A percentile compares a stretch with the other conserved stretches of the same genome.
phyloP scores from a whole-genome alignment of 331 rosid species.

The Quercus tomentella region DNA sequence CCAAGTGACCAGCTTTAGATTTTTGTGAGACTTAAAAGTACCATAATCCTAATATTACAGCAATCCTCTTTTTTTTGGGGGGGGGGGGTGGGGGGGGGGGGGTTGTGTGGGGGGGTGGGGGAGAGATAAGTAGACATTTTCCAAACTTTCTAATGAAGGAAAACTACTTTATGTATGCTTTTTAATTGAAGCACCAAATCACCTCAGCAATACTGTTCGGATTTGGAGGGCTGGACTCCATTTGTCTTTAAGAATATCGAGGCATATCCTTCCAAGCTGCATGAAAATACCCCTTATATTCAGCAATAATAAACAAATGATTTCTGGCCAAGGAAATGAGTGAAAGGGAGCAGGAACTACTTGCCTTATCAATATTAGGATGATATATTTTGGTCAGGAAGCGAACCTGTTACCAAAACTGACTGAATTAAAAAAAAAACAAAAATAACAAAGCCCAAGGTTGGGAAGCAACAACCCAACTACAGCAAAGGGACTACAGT shows the following conservation, averaged over 20 bases:
- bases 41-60: neutral
- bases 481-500: neutral
- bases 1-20: neutral
- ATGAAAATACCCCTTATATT: conserved; percentile 11
- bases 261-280: conserved; percentile 97
- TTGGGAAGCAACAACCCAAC: neutral
- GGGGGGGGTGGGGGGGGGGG: no score
- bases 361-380: conserved; percentile 95
- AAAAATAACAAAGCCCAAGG: neutral
- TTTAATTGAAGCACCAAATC: neutral
- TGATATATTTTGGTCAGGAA: conserved; percentile 94
- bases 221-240: conserved; percentile 99
- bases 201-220: conserved; percentile 95
- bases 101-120: rapidly evolving
- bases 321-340: neutral
- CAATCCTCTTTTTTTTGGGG: neutral
- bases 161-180: neutral
- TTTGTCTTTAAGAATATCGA: conserved; percentile 93
- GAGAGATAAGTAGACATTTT: neutral
- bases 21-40: neutral
- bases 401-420: conserved; percentile 64
- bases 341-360: neutral
- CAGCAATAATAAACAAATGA: conserved; percentile 1
- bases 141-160: neutral
- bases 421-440: neutral